These are phyloP conservation scores for Myotisia sp. DNA, from an alignment of 2,329 filamentous ascomycete genomes.

Conservation along the genomic window DNA sequence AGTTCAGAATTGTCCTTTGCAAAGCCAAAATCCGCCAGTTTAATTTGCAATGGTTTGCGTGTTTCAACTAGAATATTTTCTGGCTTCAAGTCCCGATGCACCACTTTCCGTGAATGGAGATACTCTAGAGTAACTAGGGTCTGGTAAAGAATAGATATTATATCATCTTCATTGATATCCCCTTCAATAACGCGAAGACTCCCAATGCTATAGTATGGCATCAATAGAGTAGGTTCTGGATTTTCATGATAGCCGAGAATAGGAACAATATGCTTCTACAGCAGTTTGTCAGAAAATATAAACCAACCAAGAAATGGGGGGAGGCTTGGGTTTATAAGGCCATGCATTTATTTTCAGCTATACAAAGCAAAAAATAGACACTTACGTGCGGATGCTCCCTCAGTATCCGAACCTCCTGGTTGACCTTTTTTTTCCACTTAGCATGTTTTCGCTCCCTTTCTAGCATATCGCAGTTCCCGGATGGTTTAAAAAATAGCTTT, in stretches of 20 bases:
- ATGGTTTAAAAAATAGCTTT: conserved; percentile 6
- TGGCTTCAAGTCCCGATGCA: conserved; percentile 15
- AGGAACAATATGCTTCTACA: conserved; percentile 9
- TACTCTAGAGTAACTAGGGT: conserved; percentile 8
- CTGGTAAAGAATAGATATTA: conserved; percentile 3
- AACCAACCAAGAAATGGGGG: too few species aligned
- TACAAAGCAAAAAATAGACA: too few species aligned
- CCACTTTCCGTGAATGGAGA: conserved; percentile 9
- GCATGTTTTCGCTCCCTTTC: conserved; percentile 7
- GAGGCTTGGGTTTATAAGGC: too few species aligned
- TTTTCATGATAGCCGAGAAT: conserved; percentile 4
- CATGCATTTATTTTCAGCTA: too few species aligned
- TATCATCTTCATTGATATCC: conserved; percentile 2
- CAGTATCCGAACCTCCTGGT: too few species aligned
- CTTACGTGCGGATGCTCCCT: too few species aligned
- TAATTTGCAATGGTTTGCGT: conserved; percentile 4
- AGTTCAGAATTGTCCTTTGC: neutral
- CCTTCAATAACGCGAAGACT: too few species aligned
- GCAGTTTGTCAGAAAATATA: neutral
- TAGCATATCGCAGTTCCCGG: conserved; percentile 1
- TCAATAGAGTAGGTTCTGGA: conserved; percentile 3
- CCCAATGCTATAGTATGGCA: conserved; percentile 7
- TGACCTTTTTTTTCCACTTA: conserved; percentile 9
- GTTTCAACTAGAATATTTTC: conserved; percentile 13
- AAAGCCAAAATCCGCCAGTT: conserved; percentile 13